Percentiles rank a stretch among this genome's conserved stretches.
Evolutionary conservation across 2,329 filamentous ascomycete species (phyloP).

Genomic region (Colletotrichum acutatum): DNA sequence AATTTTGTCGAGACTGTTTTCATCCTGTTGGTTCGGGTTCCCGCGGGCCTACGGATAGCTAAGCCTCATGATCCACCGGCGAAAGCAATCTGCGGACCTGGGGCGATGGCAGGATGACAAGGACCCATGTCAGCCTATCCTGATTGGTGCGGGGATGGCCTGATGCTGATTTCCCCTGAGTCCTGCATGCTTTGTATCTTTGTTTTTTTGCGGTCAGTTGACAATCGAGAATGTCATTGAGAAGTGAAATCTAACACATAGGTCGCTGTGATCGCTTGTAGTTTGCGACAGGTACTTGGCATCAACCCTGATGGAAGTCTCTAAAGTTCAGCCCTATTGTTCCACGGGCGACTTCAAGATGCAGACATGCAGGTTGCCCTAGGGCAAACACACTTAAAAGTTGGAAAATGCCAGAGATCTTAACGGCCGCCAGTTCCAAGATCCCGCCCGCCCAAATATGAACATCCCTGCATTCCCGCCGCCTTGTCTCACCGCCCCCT

Average conservation of each 20-base stretch:
- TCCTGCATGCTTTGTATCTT: background rate
- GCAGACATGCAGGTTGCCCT: background rate
- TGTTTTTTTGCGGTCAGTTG: background rate
- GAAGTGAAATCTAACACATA: background rate
- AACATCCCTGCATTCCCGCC: background rate
- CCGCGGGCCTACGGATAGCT: background rate
- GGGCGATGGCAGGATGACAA: background rate
- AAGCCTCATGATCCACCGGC: background rate
- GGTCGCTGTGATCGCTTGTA: background rate
- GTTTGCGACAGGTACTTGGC: background rate
- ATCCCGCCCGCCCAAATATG: background rate
- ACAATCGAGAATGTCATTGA: background rate
- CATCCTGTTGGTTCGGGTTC: background rate
- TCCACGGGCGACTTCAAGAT: background rate
- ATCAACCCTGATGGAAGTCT: background rate
- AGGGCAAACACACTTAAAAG: background rate
- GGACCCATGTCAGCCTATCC: background rate
- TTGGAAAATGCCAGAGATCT: background rate
- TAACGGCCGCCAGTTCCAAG: background rate
- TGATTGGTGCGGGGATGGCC: background rate
- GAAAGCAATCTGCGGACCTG: background rate
- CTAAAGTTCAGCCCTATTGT: background rate
- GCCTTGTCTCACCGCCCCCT: slow-evolving; percentile 2
- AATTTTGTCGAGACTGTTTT: background rate
- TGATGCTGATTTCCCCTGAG: background rate